phyloP scores from a whole-genome alignment of 78 protist genomes.

The Guillardia theta region DNA sequence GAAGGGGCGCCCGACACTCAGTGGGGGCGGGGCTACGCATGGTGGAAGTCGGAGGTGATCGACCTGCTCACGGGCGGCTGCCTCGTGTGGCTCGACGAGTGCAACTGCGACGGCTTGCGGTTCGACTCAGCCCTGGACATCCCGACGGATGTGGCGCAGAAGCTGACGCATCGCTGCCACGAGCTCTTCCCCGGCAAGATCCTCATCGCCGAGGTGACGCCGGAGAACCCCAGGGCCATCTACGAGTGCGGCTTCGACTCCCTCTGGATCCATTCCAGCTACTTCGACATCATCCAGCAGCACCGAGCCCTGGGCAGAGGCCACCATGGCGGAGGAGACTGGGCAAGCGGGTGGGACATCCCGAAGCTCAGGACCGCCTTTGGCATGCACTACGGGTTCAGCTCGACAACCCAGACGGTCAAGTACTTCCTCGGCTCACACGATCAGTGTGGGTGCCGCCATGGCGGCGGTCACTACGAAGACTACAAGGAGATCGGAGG shows the following conservation, averaged over 20 bases:
- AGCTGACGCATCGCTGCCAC: background rate
- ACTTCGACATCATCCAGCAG: background rate
- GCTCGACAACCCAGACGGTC: background rate
- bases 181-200: background rate
- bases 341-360: no score
- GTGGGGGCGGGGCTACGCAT: background rate
- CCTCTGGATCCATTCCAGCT: background rate
- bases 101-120: background rate
- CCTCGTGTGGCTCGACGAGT: background rate
- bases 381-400: no score
- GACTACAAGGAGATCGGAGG: no score
- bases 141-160: background rate
- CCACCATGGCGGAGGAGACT: background rate
- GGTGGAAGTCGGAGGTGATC: background rate
- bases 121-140: background rate
- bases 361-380: no score
- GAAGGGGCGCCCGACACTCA: background rate
- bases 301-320: background rate
- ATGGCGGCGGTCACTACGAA: no score
- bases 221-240: background rate
- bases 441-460: no score
- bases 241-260: background rate
- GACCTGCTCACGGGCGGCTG: background rate
- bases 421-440: background rate
- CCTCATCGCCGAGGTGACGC: background rate